A percentile compares a stretch with the other conserved stretches of the same genome.
Evolutionary conservation across 176 grass and related monocot genomes (phyloP).

Genomic region (Oryza meyeriana): DNA sequence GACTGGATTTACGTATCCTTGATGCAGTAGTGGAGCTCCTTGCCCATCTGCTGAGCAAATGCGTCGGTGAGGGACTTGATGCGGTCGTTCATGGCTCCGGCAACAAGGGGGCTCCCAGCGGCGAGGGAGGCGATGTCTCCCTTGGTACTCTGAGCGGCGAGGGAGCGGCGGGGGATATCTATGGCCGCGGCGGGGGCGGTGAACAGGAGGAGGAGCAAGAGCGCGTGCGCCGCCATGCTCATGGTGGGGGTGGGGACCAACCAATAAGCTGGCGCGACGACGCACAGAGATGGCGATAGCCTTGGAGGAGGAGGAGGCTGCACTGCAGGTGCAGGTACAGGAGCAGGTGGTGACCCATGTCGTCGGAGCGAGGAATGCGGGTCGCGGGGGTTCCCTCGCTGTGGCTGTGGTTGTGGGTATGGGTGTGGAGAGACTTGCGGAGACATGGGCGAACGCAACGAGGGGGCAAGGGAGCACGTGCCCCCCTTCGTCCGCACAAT

Average conservation of each 20-base stretch:
- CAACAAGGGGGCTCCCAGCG: conserved; percentile 10
- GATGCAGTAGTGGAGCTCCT: conserved; percentile 72
- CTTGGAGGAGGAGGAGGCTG: conserved; percentile 2
- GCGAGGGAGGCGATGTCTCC: background rate
- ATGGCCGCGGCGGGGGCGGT: background rate
- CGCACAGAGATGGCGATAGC: background rate
- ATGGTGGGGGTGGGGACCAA: background rate
- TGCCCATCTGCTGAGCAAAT: conserved; percentile 46
- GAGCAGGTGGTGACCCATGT: conserved; percentile 27
- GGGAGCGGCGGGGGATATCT: background rate
- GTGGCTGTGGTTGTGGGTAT: no score
- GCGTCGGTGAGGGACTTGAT: conserved; percentile 46
- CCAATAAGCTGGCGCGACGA: background rate
- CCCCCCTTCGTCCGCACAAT: no score
- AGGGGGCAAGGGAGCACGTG: no score
- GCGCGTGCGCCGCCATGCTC: conserved; percentile 12
- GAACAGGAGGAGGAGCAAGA: background rate
- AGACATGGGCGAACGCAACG: no score
- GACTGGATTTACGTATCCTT: conserved; percentile 51
- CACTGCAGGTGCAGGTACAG: background rate
- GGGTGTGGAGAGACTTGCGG: no score
- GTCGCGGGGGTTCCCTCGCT: no score
- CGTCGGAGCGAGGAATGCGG: background rate
- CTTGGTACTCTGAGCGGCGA: background rate
- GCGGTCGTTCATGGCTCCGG: conserved; percentile 27